Conservation (phyloP, 2,329 filamentous ascomycete genomes). For the Sporothrix variecibatus region DNA sequence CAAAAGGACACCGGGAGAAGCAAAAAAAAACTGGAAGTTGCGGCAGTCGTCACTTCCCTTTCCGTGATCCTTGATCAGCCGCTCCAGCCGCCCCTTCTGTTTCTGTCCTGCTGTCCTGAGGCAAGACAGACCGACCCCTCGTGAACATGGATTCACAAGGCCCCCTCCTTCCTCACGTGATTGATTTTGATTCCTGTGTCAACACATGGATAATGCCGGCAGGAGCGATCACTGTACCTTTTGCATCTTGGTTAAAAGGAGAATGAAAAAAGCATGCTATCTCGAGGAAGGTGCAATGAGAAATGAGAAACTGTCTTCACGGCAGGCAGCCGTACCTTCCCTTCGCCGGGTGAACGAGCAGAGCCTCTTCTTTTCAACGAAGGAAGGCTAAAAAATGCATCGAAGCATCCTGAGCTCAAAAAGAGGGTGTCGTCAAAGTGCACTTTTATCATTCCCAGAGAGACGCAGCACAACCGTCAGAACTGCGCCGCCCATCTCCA, state of each 20-base stretch:
- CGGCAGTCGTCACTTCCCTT: constrained; percentile 22
- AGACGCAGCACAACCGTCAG: neutral
- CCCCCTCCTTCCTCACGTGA: constrained; percentile 15
- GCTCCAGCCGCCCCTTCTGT: constrained; percentile 22
- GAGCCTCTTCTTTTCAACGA: neutral
- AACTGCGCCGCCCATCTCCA: neutral
- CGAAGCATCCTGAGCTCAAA: neutral
- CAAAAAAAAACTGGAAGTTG: constrained; percentile 11
- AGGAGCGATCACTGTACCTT: neutral
- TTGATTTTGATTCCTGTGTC: neutral
- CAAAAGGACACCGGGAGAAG: neutral
- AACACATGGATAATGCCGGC: neutral
- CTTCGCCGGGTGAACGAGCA: neutral
- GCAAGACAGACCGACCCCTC: neutral
- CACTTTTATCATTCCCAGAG: neutral
- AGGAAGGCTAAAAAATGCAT: neutral
- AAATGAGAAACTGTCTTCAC: neutral
- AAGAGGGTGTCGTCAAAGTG: neutral
- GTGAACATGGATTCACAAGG: neutral
- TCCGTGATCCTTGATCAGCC: constrained; percentile 21
- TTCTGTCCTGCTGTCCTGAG: constrained; percentile 17
- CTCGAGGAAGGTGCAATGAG: neutral
- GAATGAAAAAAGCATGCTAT: neutral
- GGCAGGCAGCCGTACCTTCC: neutral
- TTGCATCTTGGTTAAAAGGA: neutral